Evolutionary conservation across 1,284 basidiomycete genomes (phyloP), one percentile per base, ranked within the genome.

Genomic region (Microbotryomycetes sp.): DNA sequence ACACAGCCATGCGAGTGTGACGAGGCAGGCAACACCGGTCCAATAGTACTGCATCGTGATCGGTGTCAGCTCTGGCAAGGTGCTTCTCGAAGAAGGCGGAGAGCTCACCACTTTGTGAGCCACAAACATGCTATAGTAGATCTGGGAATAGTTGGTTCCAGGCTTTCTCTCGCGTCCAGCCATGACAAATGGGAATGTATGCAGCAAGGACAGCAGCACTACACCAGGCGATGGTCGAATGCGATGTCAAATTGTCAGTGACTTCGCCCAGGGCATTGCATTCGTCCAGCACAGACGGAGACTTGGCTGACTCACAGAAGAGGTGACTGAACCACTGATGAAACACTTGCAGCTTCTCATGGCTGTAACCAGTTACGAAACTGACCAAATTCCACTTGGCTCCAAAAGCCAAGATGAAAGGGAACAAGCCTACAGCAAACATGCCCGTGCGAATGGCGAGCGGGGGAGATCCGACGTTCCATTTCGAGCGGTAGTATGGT

Each of bases 311-410:
- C 77, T 61, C 75, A 78, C 36, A 25, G 56, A 65, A 67, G 45
- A 65, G 61, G 59, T 75, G 67, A 5, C 76, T 75, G 0, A 76
- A 65, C 75, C 78, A 79, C 46, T 78, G 77, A 62, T 80, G 79
- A 66, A 76, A 77, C 7, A 79, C 77, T 16, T 16, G 57, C 2
- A 80, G 75, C 67, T 78, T 78, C 67, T 80, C 79, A 65, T 80
- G 79, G n/a, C 78, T 78, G 14, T 75, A 74, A 22, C 77, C 77
- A 6, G 78, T 77, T 26, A 79, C 59, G 49, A 79, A 64, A 3
- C 71, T 73, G 49, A 80, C 70, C 49, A 74, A 65, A 68, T 79
- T 80, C 57, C 76, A 71, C 58, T 80, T 80, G n/a, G 75, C 75
- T 2, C 76, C 76, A 64, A 80, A 76, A 0, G 62, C 59, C 54